phyloP scores from a whole-genome alignment of 106 monocot genomes.

The Dendrobium nobile region DNA sequence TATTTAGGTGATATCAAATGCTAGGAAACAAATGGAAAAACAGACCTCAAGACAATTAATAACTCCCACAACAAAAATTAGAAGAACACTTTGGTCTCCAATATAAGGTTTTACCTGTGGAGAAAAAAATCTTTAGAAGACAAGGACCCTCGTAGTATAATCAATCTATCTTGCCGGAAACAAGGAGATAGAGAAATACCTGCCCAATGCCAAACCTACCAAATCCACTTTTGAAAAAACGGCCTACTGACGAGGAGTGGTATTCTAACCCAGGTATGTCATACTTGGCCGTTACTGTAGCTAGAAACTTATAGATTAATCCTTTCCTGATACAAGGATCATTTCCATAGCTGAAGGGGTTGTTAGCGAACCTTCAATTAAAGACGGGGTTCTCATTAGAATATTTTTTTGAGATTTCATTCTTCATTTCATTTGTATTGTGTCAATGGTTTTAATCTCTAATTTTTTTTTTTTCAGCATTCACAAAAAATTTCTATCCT shows the following conservation, averaged over 20 bases:
- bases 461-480: too few species aligned
- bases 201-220: slow-evolving; percentile 99
- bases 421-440: too few species aligned
- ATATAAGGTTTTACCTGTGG: slow-evolving; percentile 78
- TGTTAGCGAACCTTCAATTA: slow-evolving; percentile 31
- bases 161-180: background rate
- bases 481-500: too few species aligned
- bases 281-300: slow-evolving; percentile 48
- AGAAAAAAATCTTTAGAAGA: background rate
- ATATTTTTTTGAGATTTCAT: too few species aligned
- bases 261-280: slow-evolving; percentile 81
- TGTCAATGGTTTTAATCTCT: too few species aligned
- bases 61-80: slow-evolving; percentile 90
- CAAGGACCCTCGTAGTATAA: background rate
- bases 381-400: slow-evolving; percentile 29
- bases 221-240: slow-evolving; percentile 89
- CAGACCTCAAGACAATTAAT: slow-evolving; percentile 78
- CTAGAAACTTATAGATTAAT: slow-evolving; percentile 64
- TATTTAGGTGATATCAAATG: background rate
- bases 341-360: slow-evolving; percentile 29
- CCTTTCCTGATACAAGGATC: slow-evolving; percentile 59
- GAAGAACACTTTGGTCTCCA: slow-evolving; percentile 67
- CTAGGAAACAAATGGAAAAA: background rate
- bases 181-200: slow-evolving; percentile 33
- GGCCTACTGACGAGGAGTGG: slow-evolving; percentile 86